Evolutionary conservation across 257 asterid species (phyloP).

Genomic region (Scutellaria galericulata): DNA sequence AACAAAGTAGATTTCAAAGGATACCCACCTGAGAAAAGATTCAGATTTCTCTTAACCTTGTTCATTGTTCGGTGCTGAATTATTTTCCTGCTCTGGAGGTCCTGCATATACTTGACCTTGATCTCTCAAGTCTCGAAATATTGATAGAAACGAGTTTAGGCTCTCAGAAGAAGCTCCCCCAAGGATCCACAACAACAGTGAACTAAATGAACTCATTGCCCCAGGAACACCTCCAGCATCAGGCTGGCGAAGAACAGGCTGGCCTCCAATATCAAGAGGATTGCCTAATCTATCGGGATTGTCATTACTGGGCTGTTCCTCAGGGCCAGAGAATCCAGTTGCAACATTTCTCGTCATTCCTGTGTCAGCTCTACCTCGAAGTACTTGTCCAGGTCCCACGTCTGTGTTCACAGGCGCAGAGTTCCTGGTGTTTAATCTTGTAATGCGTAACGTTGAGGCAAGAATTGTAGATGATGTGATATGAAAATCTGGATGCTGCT

Average conservation of each 20-base stretch:
- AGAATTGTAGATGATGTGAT: slow-evolving; percentile 92
- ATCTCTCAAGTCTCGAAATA: slow-evolving; percentile 84
- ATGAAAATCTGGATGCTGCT: slow-evolving; percentile 95
- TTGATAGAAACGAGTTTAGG: slow-evolving; percentile 84
- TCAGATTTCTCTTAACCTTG: slow-evolving; percentile 31
- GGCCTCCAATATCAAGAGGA: slow-evolving; percentile 68
- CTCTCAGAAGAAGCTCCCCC: slow-evolving; percentile 98
- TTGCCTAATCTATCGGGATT: slow-evolving; percentile 59
- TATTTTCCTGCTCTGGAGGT: slow-evolving; percentile 63
- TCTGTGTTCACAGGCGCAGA: slow-evolving; percentile 56
- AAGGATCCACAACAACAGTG: slow-evolving; percentile 82
- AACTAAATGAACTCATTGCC: slow-evolving; percentile 83
- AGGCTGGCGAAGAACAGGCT: slow-evolving; percentile 59
- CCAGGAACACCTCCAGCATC: slow-evolving; percentile 72
- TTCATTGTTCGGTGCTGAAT: slow-evolving; percentile 49
- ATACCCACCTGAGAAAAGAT: background rate
- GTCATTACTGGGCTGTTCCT: slow-evolving; percentile 52
- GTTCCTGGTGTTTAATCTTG: slow-evolving; percentile 81
- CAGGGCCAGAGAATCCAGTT: slow-evolving; percentile 50
- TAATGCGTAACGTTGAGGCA: slow-evolving; percentile 91
- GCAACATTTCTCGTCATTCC: slow-evolving; percentile 46
- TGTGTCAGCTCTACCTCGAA: slow-evolving; percentile 50
- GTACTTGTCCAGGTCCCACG: no score
- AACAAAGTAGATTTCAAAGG: slow-evolving; percentile 4
- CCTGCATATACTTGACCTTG: slow-evolving; percentile 78